Conservation (phyloP, 2,329 filamentous ascomycete species). For the Cladophialophora bantiana region DNA sequence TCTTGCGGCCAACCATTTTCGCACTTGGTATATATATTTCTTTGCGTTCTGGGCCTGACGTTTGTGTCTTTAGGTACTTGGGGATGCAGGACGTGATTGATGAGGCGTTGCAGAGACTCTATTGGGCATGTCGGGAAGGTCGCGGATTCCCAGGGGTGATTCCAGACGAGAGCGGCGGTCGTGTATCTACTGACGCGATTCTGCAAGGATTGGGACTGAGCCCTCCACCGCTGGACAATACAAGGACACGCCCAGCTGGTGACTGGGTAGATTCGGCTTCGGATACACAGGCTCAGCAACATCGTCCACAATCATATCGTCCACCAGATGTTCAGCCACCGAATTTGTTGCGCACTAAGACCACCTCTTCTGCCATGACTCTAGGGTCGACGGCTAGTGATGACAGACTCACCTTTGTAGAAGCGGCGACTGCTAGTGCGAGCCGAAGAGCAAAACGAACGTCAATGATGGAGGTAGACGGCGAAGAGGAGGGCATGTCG, state of each 20-base stretch:
- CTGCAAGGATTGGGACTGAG: conserved; percentile 32
- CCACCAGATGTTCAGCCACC: conserved; percentile 28
- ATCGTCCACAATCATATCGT: conserved; percentile 22
- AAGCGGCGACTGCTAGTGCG: conserved; percentile 8
- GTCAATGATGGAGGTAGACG: conserved; percentile 4
- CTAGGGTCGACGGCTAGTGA: conserved; percentile 9
- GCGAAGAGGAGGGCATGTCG: conserved; percentile 2
- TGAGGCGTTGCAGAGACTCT: conserved; percentile 35
- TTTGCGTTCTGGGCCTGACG: conserved; percentile 1
- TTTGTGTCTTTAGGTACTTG: conserved; percentile 28
- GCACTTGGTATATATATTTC: background rate
- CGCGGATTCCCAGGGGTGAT: conserved; percentile 33
- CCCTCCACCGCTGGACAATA: conserved; percentile 28
- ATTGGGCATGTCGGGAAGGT: conserved; percentile 34
- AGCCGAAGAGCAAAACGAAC: background rate
- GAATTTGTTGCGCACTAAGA: conserved; percentile 4
- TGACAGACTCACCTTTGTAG: conserved; percentile 8
- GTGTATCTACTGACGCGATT: conserved; percentile 35
- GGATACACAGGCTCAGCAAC: conserved; percentile 6
- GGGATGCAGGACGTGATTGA: conserved; percentile 35
- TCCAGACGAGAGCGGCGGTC: conserved; percentile 32
- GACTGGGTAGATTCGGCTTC: conserved; percentile 23
- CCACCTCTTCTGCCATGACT: conserved; percentile 14
- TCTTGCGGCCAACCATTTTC: background rate
- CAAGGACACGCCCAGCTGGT: conserved; percentile 4